These are phyloP conservation scores for Aphanomyces invadans DNA, from an alignment of 352 stramenopile genomes.

Conservation along the genomic window DNA sequence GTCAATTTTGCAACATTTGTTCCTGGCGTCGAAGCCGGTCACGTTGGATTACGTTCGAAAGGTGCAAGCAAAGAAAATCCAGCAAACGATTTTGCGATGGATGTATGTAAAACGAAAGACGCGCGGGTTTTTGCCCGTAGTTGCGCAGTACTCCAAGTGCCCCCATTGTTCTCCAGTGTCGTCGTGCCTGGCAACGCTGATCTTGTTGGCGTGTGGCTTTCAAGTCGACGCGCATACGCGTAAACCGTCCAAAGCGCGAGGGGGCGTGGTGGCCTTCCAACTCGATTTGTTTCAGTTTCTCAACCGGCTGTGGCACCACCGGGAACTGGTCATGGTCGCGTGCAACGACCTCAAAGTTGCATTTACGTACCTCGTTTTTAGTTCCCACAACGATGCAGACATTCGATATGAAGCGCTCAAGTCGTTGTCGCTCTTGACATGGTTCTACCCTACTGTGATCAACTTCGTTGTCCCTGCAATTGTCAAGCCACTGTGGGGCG, in stretches of 20 bases:
- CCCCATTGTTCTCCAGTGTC: not conserved
- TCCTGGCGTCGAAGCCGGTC: not conserved
- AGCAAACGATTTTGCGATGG: not conserved
- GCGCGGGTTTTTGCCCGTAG: conserved; percentile 3
- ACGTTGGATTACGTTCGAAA: not conserved
- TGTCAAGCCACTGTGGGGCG: not conserved
- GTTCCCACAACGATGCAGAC: not conserved
- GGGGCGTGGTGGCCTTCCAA: not conserved
- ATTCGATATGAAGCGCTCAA: not conserved
- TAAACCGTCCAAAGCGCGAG: not conserved
- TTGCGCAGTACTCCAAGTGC: not conserved
- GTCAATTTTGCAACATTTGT: not conserved
- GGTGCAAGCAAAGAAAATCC: not conserved
- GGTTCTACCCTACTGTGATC: not conserved
- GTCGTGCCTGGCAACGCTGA: not conserved
- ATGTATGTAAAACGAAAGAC: conserved; percentile 12
- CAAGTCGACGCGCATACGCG: not conserved
- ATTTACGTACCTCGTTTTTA: conserved; percentile 9
- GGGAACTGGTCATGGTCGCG: not conserved
- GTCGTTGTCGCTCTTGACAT: not conserved
- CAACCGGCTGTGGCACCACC: conserved; percentile 4
- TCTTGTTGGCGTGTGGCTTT: conserved; percentile 6
- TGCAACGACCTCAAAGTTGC: not conserved
- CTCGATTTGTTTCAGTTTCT: conserved; percentile 3
- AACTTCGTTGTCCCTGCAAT: not conserved